Evolutionary conservation across 495 filamentous ascomycete species (phyloP), one percentile per base, ranked within the genome.

Genomic region (Penicillium argentinense): DNA sequence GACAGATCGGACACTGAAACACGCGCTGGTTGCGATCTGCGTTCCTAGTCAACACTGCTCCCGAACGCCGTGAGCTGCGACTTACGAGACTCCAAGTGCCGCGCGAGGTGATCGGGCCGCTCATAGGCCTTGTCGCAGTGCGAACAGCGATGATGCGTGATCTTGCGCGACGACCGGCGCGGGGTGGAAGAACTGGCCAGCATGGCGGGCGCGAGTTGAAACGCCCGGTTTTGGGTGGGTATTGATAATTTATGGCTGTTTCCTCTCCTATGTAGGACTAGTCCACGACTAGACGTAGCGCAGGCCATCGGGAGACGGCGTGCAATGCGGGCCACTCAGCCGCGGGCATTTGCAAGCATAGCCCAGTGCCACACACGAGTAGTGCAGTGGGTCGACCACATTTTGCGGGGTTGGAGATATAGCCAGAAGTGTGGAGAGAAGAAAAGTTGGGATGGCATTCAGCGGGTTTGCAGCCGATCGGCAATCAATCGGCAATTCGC

Each of bases 81-180:
- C 49, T 38, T 34, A 62, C 59, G 61, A 28, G 62, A 62, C 30
- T 65, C 56, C 19, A 62, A 39, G 42, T 62, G 62, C 22, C 62
- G 62, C 14, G 59, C 53, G n/a, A 65, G 38, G 47, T 65, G 62
- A 41, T 65, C 62, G 7, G 54, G 46, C 1, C 54, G 42, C 19
- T 57, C 54, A 17, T 63, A 65, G 5, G 48, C 56, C 50, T 54
- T 54, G 41, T 42, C 51, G 19, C 59, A 65, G 1, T 65, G 56
- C 0, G 51, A 56, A 26, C 60, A 63, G 9, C 39, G 56, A 18
- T 63, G 60, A 36, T 40, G 48, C 6, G 37, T 18, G 21, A 42
- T 21, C 28, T 42, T 59, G 14, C 59, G 51, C 1, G 56, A 47
- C 5, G 55, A 56, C 26, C 46, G 49, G 30, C 49, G 46, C 3